Conservation (phyloP, 805 yeast species). For the Wickerhamiella brachini region DNA sequence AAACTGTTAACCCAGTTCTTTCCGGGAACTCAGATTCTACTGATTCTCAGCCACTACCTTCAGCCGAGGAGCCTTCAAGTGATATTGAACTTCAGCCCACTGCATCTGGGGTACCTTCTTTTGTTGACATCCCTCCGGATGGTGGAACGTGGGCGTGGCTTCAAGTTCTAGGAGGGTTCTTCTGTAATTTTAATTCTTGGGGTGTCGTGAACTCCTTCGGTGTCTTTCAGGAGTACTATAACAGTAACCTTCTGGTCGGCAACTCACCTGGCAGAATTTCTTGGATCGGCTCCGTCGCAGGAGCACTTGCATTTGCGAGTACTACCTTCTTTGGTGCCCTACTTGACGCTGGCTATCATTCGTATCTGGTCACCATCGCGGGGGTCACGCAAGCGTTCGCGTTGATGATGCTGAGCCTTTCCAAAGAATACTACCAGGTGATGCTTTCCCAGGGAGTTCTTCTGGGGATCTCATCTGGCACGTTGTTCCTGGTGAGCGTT, state of each 20-base stretch:
- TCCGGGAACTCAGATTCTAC: too few species aligned
- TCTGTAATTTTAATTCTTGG: slow-evolving; percentile 16
- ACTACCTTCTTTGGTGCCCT: slow-evolving; percentile 22
- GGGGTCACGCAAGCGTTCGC: slow-evolving; percentile 18
- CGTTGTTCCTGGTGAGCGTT: slow-evolving; percentile 32
- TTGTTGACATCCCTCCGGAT: slow-evolving; percentile 12
- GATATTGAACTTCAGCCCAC: too few species aligned
- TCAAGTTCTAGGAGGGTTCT: slow-evolving; percentile 17
- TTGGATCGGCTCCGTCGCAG: slow-evolving; percentile 16
- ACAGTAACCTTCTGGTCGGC: slow-evolving; percentile 2
- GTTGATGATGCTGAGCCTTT: slow-evolving; percentile 23
- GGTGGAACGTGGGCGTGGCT: slow-evolving; percentile 19
- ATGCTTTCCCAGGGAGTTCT: slow-evolving; percentile 39
- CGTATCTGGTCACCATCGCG: slow-evolving; percentile 15
- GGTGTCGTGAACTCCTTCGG: slow-evolving; percentile 19
- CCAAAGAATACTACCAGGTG: slow-evolving; percentile 35
- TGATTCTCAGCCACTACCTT: too few species aligned
- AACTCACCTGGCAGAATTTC: slow-evolving; percentile 14
- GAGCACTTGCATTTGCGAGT: slow-evolving; percentile 10
- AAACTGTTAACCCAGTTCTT: too few species aligned
- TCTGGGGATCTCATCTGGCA: slow-evolving; percentile 31
- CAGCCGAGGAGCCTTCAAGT: too few species aligned
- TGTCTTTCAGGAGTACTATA: slow-evolving; percentile 18
- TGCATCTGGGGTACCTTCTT: too few species aligned
- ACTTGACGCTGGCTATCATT: slow-evolving; percentile 20